Evolutionary conservation across 2,329 filamentous ascomycete genomes (phyloP).

Genomic region (Elsinoe necatrix): DNA sequence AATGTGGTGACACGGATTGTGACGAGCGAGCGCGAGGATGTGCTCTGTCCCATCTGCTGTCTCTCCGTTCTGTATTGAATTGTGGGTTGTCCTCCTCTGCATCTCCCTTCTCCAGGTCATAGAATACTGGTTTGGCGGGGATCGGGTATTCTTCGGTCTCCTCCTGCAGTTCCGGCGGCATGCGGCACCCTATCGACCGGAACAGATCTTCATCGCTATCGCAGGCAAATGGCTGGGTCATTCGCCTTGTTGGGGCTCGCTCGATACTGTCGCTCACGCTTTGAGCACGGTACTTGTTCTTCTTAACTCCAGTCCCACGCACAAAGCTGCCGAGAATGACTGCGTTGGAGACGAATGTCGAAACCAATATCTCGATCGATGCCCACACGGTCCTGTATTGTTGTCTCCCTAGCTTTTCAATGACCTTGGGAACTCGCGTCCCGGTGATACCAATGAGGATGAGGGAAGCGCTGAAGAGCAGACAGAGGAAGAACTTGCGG

Average conservation of each 20-base stretch:
- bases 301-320: conserved; percentile 82
- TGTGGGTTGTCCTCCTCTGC: not conserved
- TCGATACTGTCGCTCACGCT: conserved; percentile 46
- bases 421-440: conserved; percentile 72
- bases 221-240: conserved; percentile 51
- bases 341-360: conserved; percentile 77
- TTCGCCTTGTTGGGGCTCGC: conserved; percentile 52
- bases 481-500: conserved; percentile 68
- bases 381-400: conserved; percentile 83
- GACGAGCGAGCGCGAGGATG: not conserved
- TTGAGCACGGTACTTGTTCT: conserved; percentile 63
- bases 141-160: conserved; percentile 17
- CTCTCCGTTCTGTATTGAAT: conserved; percentile 6
- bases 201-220: conserved; percentile 90
- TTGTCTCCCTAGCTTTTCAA: conserved; percentile 62
- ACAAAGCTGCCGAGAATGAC: conserved; percentile 89
- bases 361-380: conserved; percentile 82
- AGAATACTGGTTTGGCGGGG: conserved; percentile 9
- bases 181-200: conserved; percentile 64
- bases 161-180: conserved; percentile 44
- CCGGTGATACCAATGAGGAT: conserved; percentile 70
- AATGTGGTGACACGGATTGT: not conserved
- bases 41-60: conserved; percentile 14
- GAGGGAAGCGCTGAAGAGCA: conserved; percentile 78
- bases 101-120: conserved; percentile 16